Evolutionary conservation across 805 yeast genomes (phyloP).

Genomic region (Metschnikowia cubensis): DNA sequence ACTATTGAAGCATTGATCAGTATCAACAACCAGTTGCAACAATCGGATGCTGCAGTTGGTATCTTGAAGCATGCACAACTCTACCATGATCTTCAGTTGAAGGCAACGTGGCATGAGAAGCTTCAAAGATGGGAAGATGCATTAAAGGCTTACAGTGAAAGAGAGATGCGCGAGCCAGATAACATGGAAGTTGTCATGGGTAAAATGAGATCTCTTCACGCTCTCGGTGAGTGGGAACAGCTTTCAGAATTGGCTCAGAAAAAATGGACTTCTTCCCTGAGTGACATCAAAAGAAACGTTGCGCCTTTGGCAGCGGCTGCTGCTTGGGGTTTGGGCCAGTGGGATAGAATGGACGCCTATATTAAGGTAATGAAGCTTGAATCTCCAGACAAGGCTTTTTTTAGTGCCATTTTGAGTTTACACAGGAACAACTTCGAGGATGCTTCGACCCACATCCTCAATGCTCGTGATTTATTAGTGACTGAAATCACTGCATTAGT

Average conservation of each 20-base stretch:
- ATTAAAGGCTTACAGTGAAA: constrained; percentile 76
- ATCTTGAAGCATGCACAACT: constrained; percentile 90
- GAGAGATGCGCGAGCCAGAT: constrained; percentile 61
- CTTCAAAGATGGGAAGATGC: constrained; percentile 99
- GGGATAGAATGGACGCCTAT: constrained; percentile 94
- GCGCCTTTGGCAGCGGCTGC: constrained; percentile 99
- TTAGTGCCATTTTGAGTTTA: constrained; percentile 81
- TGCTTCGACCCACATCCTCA: constrained; percentile 71
- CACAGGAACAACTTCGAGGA: constrained; percentile 83
- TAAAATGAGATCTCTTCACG: constrained; percentile 95
- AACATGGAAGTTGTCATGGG: constrained; percentile 92
- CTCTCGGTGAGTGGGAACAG: constrained; percentile 98
- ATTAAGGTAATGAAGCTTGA: constrained; percentile 86
- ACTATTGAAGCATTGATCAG: constrained; percentile 89
- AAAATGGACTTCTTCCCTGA: constrained; percentile 74
- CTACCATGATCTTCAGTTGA: constrained; percentile 83
- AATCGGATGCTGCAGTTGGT: constrained; percentile 97
- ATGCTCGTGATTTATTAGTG: constrained; percentile 84
- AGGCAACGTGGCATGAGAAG: constrained; percentile 97
- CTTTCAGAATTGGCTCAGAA: constrained; percentile 78
- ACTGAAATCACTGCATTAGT: constrained; percentile 93
- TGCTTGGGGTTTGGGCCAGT: constrained; percentile 95
- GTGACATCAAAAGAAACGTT: constrained; percentile 72
- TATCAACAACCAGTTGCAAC: constrained; percentile 91
- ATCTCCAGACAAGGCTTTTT: constrained; percentile 92